phyloP scores from a whole-genome alignment of 1,139 yeast species.

The Candida labiduridarum region DNA sequence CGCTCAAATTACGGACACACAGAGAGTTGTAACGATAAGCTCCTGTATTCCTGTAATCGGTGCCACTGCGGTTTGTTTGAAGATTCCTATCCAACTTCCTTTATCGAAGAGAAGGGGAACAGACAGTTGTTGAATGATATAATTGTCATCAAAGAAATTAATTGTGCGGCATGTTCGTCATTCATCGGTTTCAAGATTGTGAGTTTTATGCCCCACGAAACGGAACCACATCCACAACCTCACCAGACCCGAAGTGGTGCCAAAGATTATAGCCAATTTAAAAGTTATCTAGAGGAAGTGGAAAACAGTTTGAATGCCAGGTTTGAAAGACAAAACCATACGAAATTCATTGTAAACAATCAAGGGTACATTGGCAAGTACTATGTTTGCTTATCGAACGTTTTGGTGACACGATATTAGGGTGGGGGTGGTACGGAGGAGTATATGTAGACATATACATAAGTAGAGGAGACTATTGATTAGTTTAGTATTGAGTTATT shows the following conservation, averaged over 20 bases:
- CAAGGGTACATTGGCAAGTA: conserved; percentile 10
- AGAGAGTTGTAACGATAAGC: background rate
- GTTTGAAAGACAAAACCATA: conserved; percentile 8
- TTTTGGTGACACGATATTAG: background rate
- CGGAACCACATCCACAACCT: background rate
- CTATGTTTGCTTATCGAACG: conserved; percentile 9
- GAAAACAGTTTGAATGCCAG: conserved; percentile 16
- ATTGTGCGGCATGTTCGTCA: conserved; percentile 19
- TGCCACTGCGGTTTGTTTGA: conserved; percentile 15
- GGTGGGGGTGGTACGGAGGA: background rate
- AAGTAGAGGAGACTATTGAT: too few relatives aligned
- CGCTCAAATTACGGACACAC: background rate
- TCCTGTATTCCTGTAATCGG: conserved; percentile 14
- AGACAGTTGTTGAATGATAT: conserved; percentile 11
- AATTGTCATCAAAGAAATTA: conserved; percentile 15
- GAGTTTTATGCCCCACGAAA: conserved; percentile 9
- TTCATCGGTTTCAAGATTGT: conserved; percentile 20
- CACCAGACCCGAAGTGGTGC: background rate
- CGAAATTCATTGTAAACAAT: conserved; percentile 6
- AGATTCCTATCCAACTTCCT: conserved; percentile 11
- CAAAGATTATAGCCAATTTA: conserved; percentile 13
- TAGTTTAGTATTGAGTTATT: too few relatives aligned
- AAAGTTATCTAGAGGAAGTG: conserved; percentile 15
- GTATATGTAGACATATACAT: too few relatives aligned
- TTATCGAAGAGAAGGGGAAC: conserved; percentile 8